Evolutionary conservation across 352 stramenopile genomes (phyloP), one percentile per base, ranked within the genome.

Genomic region (Pythium aquatile): DNA sequence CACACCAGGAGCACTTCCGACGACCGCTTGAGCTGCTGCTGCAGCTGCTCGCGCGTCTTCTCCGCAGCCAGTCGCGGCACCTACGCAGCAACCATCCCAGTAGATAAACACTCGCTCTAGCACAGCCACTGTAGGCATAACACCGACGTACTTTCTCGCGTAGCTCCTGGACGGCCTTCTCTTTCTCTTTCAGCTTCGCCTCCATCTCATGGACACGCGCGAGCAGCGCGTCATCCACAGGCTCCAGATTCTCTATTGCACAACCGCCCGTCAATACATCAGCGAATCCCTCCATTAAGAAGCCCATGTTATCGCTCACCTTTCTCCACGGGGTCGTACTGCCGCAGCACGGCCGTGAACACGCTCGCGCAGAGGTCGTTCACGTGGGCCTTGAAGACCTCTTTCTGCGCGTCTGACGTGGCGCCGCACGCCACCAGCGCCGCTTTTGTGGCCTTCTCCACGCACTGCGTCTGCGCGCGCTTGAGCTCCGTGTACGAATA

Each of bases 401-500:
- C 81, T 62, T 85, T 73, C 70, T 91, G 81, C 29, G 83, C 79
- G 0, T 59, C 61, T 5, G 83, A 93, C 51, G 74, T 75, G 17
- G 66, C 68, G 13, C 72, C 74, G 58, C 79, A 87, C 59, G 87
- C 78, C 5, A 66, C 67, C 33, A 90, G 60, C 62, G 78, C 77
- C 17, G 78, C 77, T 3, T 63, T 48, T 48, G 74, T 73, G 49
- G 86, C 85, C 68, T 79, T 85, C 44, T 83, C 80, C 9, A 73
- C 72, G 49, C 83, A 93, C 47, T 79, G 69, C 30, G 77, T 73
- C 73, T 91, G 83, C 65, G 83, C 83, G 58, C 87, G 75, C 65
- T 93, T 93, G 17, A 93, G 83, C 67, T 93, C 83, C 53, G 78
- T 47, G 61, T 89, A 93, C 63, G 81, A 85, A 56, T 93, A 93